Evolutionary conservation across 495 filamentous ascomycete species (phyloP), one percentile per base, ranked within the genome.

Genomic region (Aspergillus egyptiacus): DNA sequence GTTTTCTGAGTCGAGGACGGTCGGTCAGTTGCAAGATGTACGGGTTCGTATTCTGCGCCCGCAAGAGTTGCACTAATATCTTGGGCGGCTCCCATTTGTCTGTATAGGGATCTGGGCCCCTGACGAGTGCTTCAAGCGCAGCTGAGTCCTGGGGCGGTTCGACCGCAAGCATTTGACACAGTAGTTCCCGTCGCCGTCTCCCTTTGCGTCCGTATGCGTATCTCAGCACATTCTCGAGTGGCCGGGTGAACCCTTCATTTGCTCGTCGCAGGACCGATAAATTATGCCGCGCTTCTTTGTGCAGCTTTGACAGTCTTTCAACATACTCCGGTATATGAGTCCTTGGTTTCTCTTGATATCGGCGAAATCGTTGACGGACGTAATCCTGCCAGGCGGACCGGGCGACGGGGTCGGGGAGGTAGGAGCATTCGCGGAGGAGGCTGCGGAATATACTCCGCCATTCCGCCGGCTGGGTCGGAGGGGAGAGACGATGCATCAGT

Each of bases 391-490:
- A 66, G 60, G 79, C 84, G 18, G 58, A 56, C 32, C 83, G 81
- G 22, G 85, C 85, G 40, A 78, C 59, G 3, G 81, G 68, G 61
- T 90, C 86, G 10, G 89, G 89, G 19, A 98, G 81, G 61, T 95
- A 95, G 48, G 84, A 81, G 19, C 81, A 78, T 72, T 96, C 85
- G 53, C 91, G 87, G 37, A 96, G 82, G 6, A 94, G 75, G 28
- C 83, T 79, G 25, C 93, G 83, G 54, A 85, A 81, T 24, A 93
- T 67, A 60, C 85, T 80, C 23, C 79, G 70, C 79, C 70, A 54
- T 76, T 74, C 46, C 36, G 36, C 20, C n/a, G 19, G 20, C 8
- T 47, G 13, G 28, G 34, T 20, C 18, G 3, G 17, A 15, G 23
- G 5, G 39, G 36, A 24, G 38, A 23, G 37, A 13, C 48, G 35